phyloP scores from a whole-genome alignment of 1,284 basidiomycete genomes.

The Megacollybia platyphylla region DNA sequence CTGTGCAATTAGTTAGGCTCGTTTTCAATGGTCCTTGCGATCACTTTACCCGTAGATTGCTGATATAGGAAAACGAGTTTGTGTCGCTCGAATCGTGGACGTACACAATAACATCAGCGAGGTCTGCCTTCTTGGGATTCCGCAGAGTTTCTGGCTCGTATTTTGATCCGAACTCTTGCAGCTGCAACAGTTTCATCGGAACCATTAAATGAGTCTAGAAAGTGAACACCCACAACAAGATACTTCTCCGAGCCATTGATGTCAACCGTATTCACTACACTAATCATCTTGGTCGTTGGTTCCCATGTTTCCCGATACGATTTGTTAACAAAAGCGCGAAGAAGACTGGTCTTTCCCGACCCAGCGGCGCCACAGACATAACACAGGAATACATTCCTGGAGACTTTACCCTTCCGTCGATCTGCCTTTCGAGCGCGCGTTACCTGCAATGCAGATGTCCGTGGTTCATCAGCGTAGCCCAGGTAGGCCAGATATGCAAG shows the following conservation, averaged over 20 bases:
- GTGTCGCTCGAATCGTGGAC: constrained; percentile 98
- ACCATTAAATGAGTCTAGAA: background rate
- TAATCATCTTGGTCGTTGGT: constrained; percentile 82
- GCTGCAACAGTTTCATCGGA: constrained; percentile 26
- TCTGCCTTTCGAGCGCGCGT: constrained; percentile 79
- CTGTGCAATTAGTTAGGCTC: constrained; percentile 24
- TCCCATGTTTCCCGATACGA: constrained; percentile 62
- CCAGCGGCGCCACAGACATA: constrained; percentile 95
- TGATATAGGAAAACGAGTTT: constrained; percentile 97
- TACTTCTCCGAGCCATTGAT: constrained; percentile 94
- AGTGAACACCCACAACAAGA: constrained; percentile 60
- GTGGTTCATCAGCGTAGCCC: constrained; percentile 66
- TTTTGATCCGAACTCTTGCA: constrained; percentile 95
- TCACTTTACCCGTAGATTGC: constrained; percentile 74
- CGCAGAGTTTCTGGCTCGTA: constrained; percentile 88
- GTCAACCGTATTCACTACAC: constrained; percentile 92
- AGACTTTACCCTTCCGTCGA: constrained; percentile 77
- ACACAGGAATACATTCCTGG: constrained; percentile 82
- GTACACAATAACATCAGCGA: constrained; percentile 90
- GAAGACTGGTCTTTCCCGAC: constrained; percentile 84
- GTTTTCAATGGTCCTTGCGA: constrained; percentile 3
- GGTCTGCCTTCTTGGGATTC: constrained; percentile 82
- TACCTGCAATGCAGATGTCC: constrained; percentile 71
- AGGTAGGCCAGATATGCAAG: constrained; percentile 94
- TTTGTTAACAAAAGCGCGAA: constrained; percentile 82